phyloP scores from a whole-genome alignment of 192 early-diverging fungal genomes.

The Globomyces pollinis-pini region DNA sequence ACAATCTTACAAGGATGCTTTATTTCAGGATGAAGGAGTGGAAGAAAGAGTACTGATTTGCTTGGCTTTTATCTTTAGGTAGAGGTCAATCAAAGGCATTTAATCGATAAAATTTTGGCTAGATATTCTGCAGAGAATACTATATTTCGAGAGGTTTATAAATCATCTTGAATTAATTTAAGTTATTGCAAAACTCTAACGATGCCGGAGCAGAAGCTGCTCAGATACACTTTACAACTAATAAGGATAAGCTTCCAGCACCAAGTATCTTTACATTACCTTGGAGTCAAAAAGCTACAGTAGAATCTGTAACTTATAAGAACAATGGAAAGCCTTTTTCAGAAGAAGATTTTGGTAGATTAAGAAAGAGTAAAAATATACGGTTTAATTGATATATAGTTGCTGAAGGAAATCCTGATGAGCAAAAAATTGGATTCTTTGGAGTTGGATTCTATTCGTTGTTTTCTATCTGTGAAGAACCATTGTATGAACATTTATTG shows the following conservation, averaged over 20 bases:
- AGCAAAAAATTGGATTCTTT: conserved; percentile 70
- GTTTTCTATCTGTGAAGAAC: conserved; percentile 83
- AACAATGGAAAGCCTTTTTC: conserved; percentile 81
- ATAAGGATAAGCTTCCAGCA: too few relatives aligned
- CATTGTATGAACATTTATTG: too few relatives aligned
- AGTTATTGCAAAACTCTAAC: conserved; percentile 47
- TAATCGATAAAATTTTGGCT: conserved; percentile 88
- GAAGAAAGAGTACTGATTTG: conserved; percentile 43
- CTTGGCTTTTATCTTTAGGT: conserved; percentile 19
- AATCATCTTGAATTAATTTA: too few relatives aligned
- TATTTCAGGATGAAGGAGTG: conserved; percentile 15
- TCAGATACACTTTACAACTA: conserved; percentile 30
- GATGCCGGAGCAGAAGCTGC: conserved; percentile 58
- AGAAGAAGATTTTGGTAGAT: conserved; percentile 71
- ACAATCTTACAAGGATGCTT: conserved; percentile 28
- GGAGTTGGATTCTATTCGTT: conserved; percentile 82
- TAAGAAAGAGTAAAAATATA: too few relatives aligned
- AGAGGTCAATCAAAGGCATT: conserved; percentile 78
- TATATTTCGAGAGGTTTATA: conserved; percentile 79
- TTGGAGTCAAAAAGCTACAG: conserved; percentile 1
- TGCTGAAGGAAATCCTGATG: conserved; percentile 88
- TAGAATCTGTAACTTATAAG: conserved; percentile 49
- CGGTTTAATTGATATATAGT: too few relatives aligned
- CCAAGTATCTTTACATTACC: conserved; percentile 2
- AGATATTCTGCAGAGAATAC: conserved; percentile 81